Evolutionary conservation across 2,329 filamentous ascomycete genomes (phyloP).

Genomic region (Sporothrix phasma): DNA sequence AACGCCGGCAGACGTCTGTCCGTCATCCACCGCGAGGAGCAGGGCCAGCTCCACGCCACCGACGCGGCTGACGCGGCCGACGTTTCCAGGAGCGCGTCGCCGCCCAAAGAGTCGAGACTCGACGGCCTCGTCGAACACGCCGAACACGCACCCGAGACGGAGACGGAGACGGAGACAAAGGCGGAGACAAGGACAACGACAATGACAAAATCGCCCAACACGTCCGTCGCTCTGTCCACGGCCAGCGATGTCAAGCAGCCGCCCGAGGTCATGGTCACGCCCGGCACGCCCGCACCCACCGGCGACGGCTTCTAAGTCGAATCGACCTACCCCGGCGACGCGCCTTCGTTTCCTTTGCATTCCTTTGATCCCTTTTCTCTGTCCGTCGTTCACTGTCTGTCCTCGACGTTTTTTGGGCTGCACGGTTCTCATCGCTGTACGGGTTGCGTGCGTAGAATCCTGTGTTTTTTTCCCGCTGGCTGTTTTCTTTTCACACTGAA

Average conservation of each 20-base stretch:
- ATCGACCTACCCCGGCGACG: too few species aligned
- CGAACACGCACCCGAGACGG: conserved; percentile 22
- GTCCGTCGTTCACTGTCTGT: background rate
- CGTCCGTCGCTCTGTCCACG: background rate
- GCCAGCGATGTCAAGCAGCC: conserved; percentile 7
- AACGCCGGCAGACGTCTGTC: conserved; percentile 29
- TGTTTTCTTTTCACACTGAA: background rate
- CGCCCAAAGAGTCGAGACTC: conserved; percentile 27
- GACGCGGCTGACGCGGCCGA: background rate
- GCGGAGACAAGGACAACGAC: background rate
- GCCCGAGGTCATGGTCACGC: too few species aligned
- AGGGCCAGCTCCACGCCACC: conserved; percentile 7
- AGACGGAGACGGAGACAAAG: background rate
- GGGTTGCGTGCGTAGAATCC: too few species aligned
- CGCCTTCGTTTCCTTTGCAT: background rate
- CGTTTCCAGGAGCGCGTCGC: background rate
- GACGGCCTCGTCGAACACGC: conserved; percentile 27
- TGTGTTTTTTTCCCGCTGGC: background rate
- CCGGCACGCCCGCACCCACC: background rate
- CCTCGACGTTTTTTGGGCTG: background rate
- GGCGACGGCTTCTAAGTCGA: too few species aligned
- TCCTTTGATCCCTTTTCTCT: background rate
- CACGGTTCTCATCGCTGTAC: background rate
- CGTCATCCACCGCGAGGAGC: conserved; percentile 23
- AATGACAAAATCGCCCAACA: background rate